Evolutionary conservation across 768 basidiomycete genomes (phyloP).

Genomic region (Suillus sp.): DNA sequence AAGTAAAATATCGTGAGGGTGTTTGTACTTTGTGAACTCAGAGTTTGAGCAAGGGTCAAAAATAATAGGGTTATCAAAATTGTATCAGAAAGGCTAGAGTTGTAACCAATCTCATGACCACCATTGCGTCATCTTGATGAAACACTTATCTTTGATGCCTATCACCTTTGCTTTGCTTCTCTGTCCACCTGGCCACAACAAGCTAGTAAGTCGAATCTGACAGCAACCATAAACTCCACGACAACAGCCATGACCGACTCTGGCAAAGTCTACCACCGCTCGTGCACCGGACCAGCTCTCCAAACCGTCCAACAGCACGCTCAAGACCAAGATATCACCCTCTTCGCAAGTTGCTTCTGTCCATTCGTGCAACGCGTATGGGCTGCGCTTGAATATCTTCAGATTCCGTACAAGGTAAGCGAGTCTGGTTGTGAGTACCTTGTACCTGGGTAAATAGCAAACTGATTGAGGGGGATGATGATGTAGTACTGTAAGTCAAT

Average conservation of each 20-base stretch:
- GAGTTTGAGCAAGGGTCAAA: too few relatives aligned
- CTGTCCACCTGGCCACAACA: too few relatives aligned
- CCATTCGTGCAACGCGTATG: constrained; percentile 85
- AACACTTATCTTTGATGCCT: too few relatives aligned
- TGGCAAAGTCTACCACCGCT: constrained; percentile 42
- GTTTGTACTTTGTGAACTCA: too few relatives aligned
- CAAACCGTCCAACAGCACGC: constrained; percentile 55
- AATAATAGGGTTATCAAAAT: too few relatives aligned
- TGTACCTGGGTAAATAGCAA: background rate
- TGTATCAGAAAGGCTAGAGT: too few relatives aligned
- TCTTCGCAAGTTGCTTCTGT: constrained; percentile 77
- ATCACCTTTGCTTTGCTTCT: too few relatives aligned
- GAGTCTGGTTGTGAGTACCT: constrained; percentile 7
- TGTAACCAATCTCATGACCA: too few relatives aligned
- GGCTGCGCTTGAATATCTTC: constrained; percentile 71
- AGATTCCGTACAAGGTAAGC: constrained; percentile 68
- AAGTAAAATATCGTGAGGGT: too few relatives aligned
- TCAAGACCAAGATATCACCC: constrained; percentile 52
- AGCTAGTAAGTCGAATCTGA: too few relatives aligned
- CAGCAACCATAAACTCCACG: background rate
- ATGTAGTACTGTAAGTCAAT: constrained; percentile 42
- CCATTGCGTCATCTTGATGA: too few relatives aligned
- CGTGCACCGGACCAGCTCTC: constrained; percentile 54
- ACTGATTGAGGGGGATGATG: background rate
- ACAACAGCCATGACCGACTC: constrained; percentile 29